Evolutionary conservation across 345 rosid species (phyloP).

Genomic region (Salix caprea): DNA sequence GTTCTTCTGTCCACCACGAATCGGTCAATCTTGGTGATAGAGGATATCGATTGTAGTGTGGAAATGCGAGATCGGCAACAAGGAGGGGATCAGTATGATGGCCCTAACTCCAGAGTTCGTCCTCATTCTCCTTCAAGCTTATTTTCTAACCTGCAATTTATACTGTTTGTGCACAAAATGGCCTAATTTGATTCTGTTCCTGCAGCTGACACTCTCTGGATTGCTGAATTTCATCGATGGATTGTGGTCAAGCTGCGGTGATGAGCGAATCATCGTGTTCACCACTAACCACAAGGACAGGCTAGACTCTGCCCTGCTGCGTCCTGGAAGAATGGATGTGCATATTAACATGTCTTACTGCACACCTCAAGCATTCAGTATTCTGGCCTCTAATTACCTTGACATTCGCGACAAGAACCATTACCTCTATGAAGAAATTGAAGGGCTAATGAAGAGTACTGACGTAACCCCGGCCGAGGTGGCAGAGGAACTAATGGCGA

Average conservation of each 20-base stretch:
- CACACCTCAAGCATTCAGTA: slow-evolving; percentile 18
- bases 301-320: slow-evolving; percentile 26
- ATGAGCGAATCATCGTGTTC: slow-evolving; percentile 27
- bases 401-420: background rate
- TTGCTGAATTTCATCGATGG: slow-evolving; percentile 26
- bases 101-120: background rate
- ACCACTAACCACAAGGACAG: slow-evolving; percentile 18
- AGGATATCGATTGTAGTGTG: slow-evolving; percentile 51
- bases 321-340: slow-evolving; percentile 31
- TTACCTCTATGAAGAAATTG: slow-evolving; percentile 12
- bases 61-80: slow-evolving; percentile 12
- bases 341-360: slow-evolving; percentile 26
- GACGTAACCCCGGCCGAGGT: slow-evolving; percentile 31
- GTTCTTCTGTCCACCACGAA: slow-evolving; percentile 42
- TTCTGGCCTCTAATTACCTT: slow-evolving; percentile 24
- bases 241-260: slow-evolving; percentile 28
- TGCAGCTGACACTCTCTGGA: slow-evolving; percentile 11
- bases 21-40: slow-evolving; percentile 48
- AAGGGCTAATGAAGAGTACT: background rate
- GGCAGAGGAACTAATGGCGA: slow-evolving; percentile 57
- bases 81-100: background rate
- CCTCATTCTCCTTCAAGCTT: background rate
- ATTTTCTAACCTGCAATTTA: background rate
- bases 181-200: background rate
- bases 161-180: background rate